Percentiles rank a stretch among this genome's conserved stretches.
Conservation (phyloP, 768 basidiomycete species). For the Lentinula lateritia region DNA sequence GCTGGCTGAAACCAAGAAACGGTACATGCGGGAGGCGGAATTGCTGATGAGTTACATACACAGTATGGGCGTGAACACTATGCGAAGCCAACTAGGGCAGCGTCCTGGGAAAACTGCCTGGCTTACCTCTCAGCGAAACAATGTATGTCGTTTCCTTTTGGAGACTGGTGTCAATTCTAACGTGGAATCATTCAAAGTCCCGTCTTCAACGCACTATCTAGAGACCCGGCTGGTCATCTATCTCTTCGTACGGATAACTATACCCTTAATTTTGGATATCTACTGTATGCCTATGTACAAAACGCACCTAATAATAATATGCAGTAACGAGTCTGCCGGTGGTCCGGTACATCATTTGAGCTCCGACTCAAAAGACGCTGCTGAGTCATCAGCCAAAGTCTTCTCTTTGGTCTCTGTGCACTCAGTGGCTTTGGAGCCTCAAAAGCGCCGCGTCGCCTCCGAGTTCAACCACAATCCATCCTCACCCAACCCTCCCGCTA, state of each 20-base stretch:
- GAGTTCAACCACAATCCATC: constrained; percentile 4
- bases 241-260: not conserved
- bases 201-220: constrained; percentile 2
- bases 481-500: constrained; percentile 25
- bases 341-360: not conserved
- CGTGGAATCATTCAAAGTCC: not conserved
- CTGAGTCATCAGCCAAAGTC: not conserved
- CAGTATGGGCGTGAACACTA: constrained; percentile 56
- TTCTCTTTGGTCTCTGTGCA: not conserved
- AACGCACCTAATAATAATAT: too few species aligned
- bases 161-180: not conserved
- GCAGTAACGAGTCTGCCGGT: not conserved
- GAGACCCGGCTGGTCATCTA: not conserved
- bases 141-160: constrained; percentile 1
- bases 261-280: not conserved
- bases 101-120: constrained; percentile 3
- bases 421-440: not conserved
- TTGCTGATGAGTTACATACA: constrained; percentile 78
- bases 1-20: constrained; percentile 46
- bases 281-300: not conserved
- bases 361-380: not conserved
- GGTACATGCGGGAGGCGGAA: constrained; percentile 73
- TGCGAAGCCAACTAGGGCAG: constrained; percentile 52
- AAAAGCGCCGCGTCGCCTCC: constrained; percentile 1
- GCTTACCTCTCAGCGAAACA: constrained; percentile 5